Conservation (phyloP, 2,329 filamentous ascomycete species). For the Claviceps sorghi region DNA sequence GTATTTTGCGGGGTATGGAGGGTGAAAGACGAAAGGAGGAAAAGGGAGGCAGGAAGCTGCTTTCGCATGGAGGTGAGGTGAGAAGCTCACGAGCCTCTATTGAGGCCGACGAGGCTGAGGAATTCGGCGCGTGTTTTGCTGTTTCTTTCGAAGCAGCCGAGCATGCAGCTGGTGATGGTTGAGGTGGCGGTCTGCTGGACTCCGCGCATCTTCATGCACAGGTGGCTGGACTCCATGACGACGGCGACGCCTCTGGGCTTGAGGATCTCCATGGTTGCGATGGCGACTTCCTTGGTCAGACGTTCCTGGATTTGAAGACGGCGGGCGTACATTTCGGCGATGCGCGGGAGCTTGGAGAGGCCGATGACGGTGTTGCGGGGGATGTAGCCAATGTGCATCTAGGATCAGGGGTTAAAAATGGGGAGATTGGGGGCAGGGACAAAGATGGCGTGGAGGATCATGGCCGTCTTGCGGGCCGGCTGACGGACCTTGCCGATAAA, state of each 20-base stretch:
- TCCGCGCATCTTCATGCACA: conserved; percentile 99
- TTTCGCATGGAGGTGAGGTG: no score
- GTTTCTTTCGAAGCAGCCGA: conserved; percentile 87
- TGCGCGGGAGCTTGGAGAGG: conserved; percentile 85
- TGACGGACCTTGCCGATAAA: conserved; percentile 74
- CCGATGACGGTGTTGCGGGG: conserved; percentile 83
- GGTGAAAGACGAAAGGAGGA: no score
- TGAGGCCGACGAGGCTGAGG: conserved; percentile 59
- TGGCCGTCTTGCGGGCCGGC: no score
- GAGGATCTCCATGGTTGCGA: conserved; percentile 83
- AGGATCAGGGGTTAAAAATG: background rate
- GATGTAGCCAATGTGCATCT: conserved; percentile 98
- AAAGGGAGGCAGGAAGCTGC: no score
- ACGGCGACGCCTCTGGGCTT: conserved; percentile 91
- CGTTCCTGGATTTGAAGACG: conserved; percentile 92
- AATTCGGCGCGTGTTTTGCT: conserved; percentile 96
- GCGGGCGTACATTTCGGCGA: conserved; percentile 93
- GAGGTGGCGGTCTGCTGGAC: conserved; percentile 78
- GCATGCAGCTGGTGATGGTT: conserved; percentile 91
- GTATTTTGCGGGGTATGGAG: no score
- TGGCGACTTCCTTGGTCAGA: conserved; percentile 87
- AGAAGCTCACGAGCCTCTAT: conserved; percentile 17
- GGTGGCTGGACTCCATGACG: conserved; percentile 90
- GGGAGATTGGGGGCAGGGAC: no score
- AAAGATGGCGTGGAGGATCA: no score